Base-by-base conservation (phyloP, 208 protist species). In the Sergeia podlipaevii region DNA sequence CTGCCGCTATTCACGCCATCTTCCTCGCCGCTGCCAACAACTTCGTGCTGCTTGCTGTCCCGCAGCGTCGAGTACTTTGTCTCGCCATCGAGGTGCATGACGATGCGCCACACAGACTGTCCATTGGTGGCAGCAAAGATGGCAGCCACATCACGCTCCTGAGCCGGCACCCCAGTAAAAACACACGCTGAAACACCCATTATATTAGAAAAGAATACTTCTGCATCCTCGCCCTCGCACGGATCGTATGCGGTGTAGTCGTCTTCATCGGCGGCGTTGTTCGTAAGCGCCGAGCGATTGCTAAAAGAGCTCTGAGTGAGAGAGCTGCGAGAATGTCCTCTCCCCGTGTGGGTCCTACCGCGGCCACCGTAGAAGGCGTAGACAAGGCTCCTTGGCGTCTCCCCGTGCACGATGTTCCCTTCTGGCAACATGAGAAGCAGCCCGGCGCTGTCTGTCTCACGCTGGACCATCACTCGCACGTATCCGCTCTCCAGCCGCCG, bases 91-190 rank as follows among this genome's bases (percentile, higher is more conserved):
- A 58, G 38, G 33, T 51, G 58, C 32, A 93, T 29, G 47, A 79
- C 60, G 18, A 77, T 77, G 11, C 70, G 73, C 82, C 82, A 91
- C 30, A 90, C 37, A 10, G 57, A 63, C 0, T 48, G 30, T 24
- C 86, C 86, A 60, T 90, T 70, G 4, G 77, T 87, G 28, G 89
- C 63, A 2, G 83, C 45, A 34, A 87, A 57, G 34, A 85, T 63
- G 3, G 70, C 37, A n/a, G 37, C 55, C 11, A 52, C 17, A 32
- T 20, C 39, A n/a, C 5, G 18, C 11, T 51, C 61, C 4, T 39
- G 26, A 17, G 56, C 43, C 5, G 79, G 70, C 37, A 86, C 45
- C 44, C 63, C 60, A 4, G 70, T 58, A 11, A 82, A 30, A 20
- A 86, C 74, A 32, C 67, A 77, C 17, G 60, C 79, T n/a, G n/a